Evolutionary conservation across 371 early-diverging fungal species (phyloP).

Genomic region (Rhizopus arrhizus): DNA sequence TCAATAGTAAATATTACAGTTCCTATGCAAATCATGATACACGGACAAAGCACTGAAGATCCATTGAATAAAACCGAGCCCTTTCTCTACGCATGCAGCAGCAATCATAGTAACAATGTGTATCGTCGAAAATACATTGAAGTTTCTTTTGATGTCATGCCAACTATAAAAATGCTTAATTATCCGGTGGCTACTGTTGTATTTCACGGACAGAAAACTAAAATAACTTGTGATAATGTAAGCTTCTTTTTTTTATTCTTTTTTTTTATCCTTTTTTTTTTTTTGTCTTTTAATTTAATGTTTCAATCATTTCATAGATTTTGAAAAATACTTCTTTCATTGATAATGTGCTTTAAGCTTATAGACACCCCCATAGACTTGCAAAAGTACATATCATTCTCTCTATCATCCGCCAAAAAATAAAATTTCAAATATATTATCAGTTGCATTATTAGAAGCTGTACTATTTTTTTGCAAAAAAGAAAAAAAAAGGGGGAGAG

Average conservation of each 20-base stretch:
- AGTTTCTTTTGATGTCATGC: conserved; percentile 2
- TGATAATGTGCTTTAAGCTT: too few species aligned
- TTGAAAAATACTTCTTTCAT: too few species aligned
- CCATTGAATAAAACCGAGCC: background rate
- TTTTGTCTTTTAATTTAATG: background rate
- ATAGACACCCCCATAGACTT: too few species aligned
- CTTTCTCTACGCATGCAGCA: background rate
- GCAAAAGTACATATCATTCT: too few species aligned
- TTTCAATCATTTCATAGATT: too few species aligned
- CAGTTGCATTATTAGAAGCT: too few species aligned
- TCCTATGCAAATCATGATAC: background rate
- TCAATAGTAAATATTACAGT: background rate
- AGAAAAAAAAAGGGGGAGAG: too few species aligned
- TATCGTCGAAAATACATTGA: background rate
- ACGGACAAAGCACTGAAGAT: background rate
- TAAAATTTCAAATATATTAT: too few species aligned
- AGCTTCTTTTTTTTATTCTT: background rate
- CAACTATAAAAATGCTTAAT: background rate
- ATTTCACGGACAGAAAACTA: conserved; percentile 1
- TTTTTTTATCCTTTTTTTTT: background rate
- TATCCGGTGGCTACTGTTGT: background rate
- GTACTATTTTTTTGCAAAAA: too few species aligned
- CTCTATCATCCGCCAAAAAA: too few species aligned
- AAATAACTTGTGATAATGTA: background rate
- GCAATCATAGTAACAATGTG: background rate